Conservation (phyloP, 495 filamentous ascomycete species). For the Bombardia bombarda region DNA sequence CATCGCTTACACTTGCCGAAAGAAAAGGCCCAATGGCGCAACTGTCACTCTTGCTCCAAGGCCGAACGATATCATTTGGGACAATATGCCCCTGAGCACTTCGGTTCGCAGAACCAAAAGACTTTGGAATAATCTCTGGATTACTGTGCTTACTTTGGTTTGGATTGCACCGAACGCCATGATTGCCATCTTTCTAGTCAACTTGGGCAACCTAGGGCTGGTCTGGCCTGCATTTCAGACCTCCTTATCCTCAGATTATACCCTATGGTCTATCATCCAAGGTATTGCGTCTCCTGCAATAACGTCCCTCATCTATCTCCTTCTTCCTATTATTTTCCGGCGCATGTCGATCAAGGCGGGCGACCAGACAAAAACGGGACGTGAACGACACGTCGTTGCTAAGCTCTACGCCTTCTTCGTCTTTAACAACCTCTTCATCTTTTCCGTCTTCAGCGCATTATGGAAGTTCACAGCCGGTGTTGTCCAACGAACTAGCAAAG, state of each 20-base stretch:
- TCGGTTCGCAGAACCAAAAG: slow-evolving; percentile 59
- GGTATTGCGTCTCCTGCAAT: slow-evolving; percentile 90
- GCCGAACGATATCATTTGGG: slow-evolving; percentile 93
- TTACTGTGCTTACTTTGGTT: slow-evolving; percentile 69
- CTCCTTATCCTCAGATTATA: slow-evolving; percentile 51
- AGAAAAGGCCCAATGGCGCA: slow-evolving; percentile 74
- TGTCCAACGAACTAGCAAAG: slow-evolving; percentile 41
- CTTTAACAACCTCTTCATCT: slow-evolving; percentile 93
- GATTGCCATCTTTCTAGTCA: slow-evolving; percentile 88
- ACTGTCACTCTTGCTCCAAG: slow-evolving; percentile 71
- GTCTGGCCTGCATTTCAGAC: slow-evolving; percentile 73
- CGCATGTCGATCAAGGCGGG: slow-evolving; percentile 68
- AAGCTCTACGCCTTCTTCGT: slow-evolving; percentile 96
- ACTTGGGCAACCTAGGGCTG: slow-evolving; percentile 66
- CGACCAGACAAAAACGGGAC: slow-evolving; percentile 82
- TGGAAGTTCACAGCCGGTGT: slow-evolving; percentile 65
- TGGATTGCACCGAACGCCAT: slow-evolving; percentile 94
- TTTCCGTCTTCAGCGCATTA: slow-evolving; percentile 76
- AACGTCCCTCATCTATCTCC: slow-evolving; percentile 79
- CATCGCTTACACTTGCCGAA: slow-evolving; percentile 71
- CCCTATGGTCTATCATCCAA: slow-evolving; percentile 79
- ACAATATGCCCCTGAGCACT: slow-evolving; percentile 70
- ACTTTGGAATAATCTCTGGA: slow-evolving; percentile 76
- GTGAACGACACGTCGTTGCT: slow-evolving; percentile 85
- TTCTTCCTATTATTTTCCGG: slow-evolving; percentile 87